Base-by-base conservation (phyloP, 257 asterid genomes). In the Pogostemon cablin region DNA sequence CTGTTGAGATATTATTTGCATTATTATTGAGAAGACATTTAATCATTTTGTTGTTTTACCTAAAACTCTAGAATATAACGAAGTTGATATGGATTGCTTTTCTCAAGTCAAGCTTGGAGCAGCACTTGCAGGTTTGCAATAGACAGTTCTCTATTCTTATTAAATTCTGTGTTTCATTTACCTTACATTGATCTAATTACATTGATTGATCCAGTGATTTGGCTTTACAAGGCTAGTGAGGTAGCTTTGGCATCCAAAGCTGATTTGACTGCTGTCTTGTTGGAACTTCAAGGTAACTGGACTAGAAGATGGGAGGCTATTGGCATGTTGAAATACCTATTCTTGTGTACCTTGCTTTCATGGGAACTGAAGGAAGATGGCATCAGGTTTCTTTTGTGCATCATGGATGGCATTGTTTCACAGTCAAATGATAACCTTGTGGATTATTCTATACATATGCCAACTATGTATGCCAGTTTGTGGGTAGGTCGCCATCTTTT, bases 51-150 rank as follows among this genome's bases (percentile, higher is more conserved):
- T 44, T 46, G 59, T 71, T 62, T 69, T 58, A 61, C 58, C 43
- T 48, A 62, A 72, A 78, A 72, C 57, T 71, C 25, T 86, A 86
- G 95, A 83, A 75, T 87, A 76, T 44, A 69, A 76, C 5, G 93
- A 85, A 64, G 86, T 80, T 77, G 79, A 4, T 43, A 52, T 77
- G 78, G 75, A 72, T 81, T 86, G 86, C 82, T 93, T 91, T 87
- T 91, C 96, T 72, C 82, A 79, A 75, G 88, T 89, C 81, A 82
- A 81, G 76, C 93, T 77, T 67, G 99, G 99, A 75, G 96, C 96
- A 55, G 78, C 86, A 68, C 86, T 89, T 68, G 84, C 90, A 83
- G 97, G 97, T 90, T 75, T 17, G 67, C 75, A 60, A 57, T 69
- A 67, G 73, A 53, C 41, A 40, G 70, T 54, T 46, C 72, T 12